Conservation (phyloP, 306 rosid genomes). For the Vachellia pachyceras region DNA sequence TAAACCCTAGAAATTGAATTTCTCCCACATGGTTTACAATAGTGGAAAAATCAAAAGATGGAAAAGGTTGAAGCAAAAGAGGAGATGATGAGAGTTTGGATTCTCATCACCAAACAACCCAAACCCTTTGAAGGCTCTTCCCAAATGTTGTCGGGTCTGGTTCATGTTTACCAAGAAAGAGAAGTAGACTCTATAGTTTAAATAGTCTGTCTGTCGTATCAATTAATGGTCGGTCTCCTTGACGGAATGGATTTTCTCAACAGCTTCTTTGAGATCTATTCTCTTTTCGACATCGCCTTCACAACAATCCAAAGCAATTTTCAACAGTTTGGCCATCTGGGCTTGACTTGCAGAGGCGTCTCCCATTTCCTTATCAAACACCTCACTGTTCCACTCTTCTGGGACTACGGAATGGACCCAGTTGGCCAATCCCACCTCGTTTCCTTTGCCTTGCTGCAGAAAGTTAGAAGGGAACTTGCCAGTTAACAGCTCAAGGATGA, state of each 20-base stretch:
- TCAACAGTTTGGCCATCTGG: conserved; percentile 72
- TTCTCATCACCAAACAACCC: too few relatives aligned
- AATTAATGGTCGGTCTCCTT: conserved; percentile 40
- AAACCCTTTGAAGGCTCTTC: too few relatives aligned
- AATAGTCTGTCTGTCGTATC: too few relatives aligned
- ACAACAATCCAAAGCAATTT: conserved; percentile 68
- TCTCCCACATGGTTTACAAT: too few relatives aligned
- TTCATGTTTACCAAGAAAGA: too few relatives aligned
- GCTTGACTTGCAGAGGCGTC: conserved; percentile 43
- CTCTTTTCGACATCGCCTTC: conserved; percentile 73
- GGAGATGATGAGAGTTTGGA: too few relatives aligned
- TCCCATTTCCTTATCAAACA: conserved; percentile 67
- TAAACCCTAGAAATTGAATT: too few relatives aligned
- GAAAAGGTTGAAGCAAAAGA: too few relatives aligned
- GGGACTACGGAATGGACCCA: conserved; percentile 62
- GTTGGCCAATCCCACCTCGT: conserved; percentile 59
- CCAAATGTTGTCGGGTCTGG: too few relatives aligned
- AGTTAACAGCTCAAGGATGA: conserved; percentile 71
- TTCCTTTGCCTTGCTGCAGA: conserved; percentile 47
- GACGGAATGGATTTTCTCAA: conserved; percentile 63
- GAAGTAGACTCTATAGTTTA: too few relatives aligned
- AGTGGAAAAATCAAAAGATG: too few relatives aligned
- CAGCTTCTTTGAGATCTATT: conserved; percentile 66
- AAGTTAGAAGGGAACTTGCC: conserved; percentile 52
- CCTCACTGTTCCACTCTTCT: conserved; percentile 60